Evolutionary conservation across 2,329 filamentous ascomycete species (phyloP), one percentile per base, ranked within the genome.

Genomic region (Thelonectria rubi): DNA sequence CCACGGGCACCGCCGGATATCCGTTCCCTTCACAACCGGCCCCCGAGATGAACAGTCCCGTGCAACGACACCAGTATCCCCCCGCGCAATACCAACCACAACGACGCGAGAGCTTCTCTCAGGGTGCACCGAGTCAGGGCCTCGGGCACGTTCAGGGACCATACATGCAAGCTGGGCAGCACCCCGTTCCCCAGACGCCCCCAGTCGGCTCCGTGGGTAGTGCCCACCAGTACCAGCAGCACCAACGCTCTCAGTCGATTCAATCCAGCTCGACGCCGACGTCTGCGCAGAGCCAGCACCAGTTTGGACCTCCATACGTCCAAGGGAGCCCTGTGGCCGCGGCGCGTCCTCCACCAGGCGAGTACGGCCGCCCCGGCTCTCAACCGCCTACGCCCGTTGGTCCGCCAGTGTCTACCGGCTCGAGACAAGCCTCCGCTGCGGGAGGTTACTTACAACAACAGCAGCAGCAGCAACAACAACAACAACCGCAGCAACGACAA

Each of bases 191-290:
- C 46, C 83, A 84, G 65, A 82, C 82, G 55, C 81, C 84, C 12
- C 82, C 82, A 3, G 75, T 84, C 21, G 79, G 55, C 30, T 50
- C 76, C n/a, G 79, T 79, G 11, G 76, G 80, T 9, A 77, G 76
- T 51, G 65, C 71, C 14, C 77, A 79, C 58, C 67, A 77, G 24
- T 76, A 73, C 65, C 26, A 30, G 71, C 77, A 50, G 8, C 82
- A 83, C 58, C 81, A 81, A 63, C 77, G 85, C 68, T 86, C 86
- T 43, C 84, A 84, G 58, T 89, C 86, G 20, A 78, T 82, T 6
- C 84, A 88, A 57, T 88, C 86, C 12, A 83, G 81, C 24, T 78
- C 85, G 11, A 89, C 87, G 37, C 86, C 86, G n/a, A 87, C 85
- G 7, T 88, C 86, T 40, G 83, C 86, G 15, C 86, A 88, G 48